Evolutionary conservation across 345 rosid genomes (phyloP).

Genomic region (Pugionium dolabratum): DNA sequence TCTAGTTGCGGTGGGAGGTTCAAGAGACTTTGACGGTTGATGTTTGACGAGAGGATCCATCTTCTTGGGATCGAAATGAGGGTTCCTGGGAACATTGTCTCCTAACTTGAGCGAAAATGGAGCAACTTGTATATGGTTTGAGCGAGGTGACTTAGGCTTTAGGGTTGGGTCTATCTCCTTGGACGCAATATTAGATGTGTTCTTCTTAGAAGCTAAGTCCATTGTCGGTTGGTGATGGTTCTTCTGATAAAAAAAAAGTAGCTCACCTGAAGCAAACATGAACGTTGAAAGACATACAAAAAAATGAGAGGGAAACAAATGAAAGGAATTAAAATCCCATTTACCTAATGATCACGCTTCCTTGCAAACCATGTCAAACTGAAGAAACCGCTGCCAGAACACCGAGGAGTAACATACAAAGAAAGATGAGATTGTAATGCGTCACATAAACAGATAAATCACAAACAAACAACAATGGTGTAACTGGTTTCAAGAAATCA

Average conservation of each 20-base stretch:
- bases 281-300: constrained; percentile 8
- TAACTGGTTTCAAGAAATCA: constrained; percentile 11
- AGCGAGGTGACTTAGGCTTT: constrained; percentile 38
- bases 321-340: neutral
- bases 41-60: constrained; percentile 50
- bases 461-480: neutral
- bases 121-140: constrained; percentile 23
- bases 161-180: constrained; percentile 32
- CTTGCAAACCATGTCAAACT: constrained; percentile 5
- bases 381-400: constrained; percentile 29
- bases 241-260: neutral
- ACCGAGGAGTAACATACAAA: constrained; percentile 16
- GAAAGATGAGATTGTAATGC: constrained; percentile 17
- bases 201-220: constrained; percentile 42
- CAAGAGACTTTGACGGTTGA: constrained; percentile 35
- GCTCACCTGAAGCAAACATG: constrained; percentile 28
- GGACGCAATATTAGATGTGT: constrained; percentile 23
- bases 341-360: constrained; percentile 37
- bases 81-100: constrained; percentile 52
- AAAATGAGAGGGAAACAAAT: neutral
- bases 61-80: constrained; percentile 49
- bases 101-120: constrained; percentile 35
- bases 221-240: constrained; percentile 12
- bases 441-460: constrained; percentile 9
- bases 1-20: constrained; percentile 25